A percentile compares a stretch with the other conserved stretches of the same genome.
Evolutionary conservation across 139 green algal species (phyloP).

Genomic region (Chlamydomonas eustigma): DNA sequence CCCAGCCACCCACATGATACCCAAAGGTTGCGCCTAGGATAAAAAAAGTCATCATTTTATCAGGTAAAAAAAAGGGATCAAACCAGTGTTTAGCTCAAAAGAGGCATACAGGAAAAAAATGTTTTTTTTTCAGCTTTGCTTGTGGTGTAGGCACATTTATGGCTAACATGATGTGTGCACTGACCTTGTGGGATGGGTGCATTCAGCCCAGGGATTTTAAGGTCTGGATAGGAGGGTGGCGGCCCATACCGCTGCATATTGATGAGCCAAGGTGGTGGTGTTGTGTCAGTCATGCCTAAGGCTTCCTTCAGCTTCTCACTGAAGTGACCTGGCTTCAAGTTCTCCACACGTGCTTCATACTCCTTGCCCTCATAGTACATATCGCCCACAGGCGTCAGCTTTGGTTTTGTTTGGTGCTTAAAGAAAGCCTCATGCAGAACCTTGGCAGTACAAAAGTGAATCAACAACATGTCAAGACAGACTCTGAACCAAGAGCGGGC

Average conservation of each 20-base stretch:
- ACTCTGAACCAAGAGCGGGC: too few relatives aligned
- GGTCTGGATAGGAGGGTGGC: conserved; percentile 88
- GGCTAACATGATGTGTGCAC: too few relatives aligned
- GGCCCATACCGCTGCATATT: conserved; percentile 98
- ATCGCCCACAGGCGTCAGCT: conserved; percentile 78
- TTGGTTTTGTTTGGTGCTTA: conserved; percentile 94
- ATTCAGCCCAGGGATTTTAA: conserved; percentile 87
- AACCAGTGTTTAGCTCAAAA: too few relatives aligned
- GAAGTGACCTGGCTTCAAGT: conserved; percentile 63
- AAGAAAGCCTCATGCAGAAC: conserved; percentile 99
- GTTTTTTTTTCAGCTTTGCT: too few relatives aligned
- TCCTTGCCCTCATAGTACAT: conserved; percentile 97
- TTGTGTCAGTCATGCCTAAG: conserved; percentile 77
- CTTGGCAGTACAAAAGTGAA: conserved; percentile 7
- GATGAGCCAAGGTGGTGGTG: conserved; percentile 93
- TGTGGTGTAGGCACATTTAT: too few relatives aligned
- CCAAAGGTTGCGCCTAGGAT: conserved; percentile 70
- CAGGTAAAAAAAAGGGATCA: too few relatives aligned
- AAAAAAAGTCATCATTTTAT: not conserved
- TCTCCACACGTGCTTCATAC: conserved; percentile 45
- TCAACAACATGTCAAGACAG: too few relatives aligned
- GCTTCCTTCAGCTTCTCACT: conserved; percentile 68
- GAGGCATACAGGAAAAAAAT: too few relatives aligned
- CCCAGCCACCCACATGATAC: conserved; percentile 92
- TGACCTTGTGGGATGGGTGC: conserved; percentile 90